A percentile compares a stretch with the other conserved stretches of the same genome.
Evolutionary conservation across 345 rosid genomes (phyloP).

Genomic region (Xanthoceras sorbifolium): DNA sequence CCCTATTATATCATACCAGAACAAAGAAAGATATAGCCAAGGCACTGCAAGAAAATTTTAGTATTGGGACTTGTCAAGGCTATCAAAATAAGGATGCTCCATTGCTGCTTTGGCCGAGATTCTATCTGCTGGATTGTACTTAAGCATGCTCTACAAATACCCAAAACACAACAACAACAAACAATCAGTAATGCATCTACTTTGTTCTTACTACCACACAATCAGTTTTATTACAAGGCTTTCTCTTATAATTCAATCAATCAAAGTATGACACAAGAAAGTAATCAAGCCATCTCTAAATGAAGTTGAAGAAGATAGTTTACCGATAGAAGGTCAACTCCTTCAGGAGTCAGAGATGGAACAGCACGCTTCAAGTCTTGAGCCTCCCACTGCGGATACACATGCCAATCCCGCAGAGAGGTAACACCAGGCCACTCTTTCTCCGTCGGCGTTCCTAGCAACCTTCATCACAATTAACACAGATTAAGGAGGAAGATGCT

Average conservation of each 20-base stretch:
- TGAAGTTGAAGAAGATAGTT: not conserved
- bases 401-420: conserved; percentile 87
- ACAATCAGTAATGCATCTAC: too few species aligned
- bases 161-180: conserved; percentile 1
- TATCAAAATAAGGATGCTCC: conserved; percentile 85
- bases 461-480: conserved; percentile 33
- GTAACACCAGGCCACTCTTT: conserved; percentile 88
- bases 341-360: conserved; percentile 73
- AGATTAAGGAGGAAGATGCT: too few species aligned
- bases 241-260: too few species aligned
- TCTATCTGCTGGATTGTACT: conserved; percentile 80
- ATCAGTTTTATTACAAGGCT: too few species aligned
- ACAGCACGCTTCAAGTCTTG: conserved; percentile 71
- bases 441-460: conserved; percentile 90
- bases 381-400: conserved; percentile 82
- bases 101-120: conserved; percentile 89
- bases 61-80: conserved; percentile 91
- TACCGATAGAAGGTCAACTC: conserved; percentile 88
- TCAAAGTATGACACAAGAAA: too few species aligned
- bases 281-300: too few species aligned
- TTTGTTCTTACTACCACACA: too few species aligned
- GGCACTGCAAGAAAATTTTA: conserved; percentile 39
- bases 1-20: not conserved
- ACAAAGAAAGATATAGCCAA: not conserved
- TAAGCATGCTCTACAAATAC: conserved; percentile 74